A percentile compares a stretch with the other conserved stretches of the same genome.
Evolutionary conservation across 2,329 filamentous ascomycete species (phyloP).

Genomic region (Fusarium ramigenum): DNA sequence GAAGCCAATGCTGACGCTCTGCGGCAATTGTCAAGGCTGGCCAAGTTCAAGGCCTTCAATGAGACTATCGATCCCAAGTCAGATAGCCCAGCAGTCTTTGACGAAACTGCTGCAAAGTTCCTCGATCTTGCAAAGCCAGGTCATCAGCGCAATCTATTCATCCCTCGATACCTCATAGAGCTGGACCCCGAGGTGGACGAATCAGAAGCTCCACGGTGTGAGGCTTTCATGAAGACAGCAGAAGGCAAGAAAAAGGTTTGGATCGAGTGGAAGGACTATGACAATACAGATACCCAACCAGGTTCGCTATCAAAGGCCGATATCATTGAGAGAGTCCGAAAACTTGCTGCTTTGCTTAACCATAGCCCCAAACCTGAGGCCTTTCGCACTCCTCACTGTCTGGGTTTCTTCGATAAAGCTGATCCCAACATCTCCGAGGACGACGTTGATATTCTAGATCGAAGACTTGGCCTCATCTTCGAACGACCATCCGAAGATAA

Average conservation of each 20-base stretch:
- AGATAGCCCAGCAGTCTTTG: constrained; percentile 42
- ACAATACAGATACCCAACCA: constrained; percentile 46
- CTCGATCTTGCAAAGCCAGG: constrained; percentile 51
- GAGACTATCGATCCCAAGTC: constrained; percentile 54
- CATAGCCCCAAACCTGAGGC: constrained; percentile 58
- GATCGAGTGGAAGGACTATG: constrained; percentile 63
- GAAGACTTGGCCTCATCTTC: constrained; percentile 63
- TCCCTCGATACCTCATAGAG: constrained; percentile 49
- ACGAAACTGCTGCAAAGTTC: constrained; percentile 50
- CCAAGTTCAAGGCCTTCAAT: constrained; percentile 63
- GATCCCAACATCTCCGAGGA: constrained; percentile 47
- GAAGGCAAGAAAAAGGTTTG: constrained; percentile 54
- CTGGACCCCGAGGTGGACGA: constrained; percentile 47
- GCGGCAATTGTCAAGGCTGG: constrained; percentile 54
- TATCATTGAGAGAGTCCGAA: constrained; percentile 56
- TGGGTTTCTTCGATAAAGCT: constrained; percentile 61
- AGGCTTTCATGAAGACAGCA: constrained; percentile 50
- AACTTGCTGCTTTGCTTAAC: constrained; percentile 58
- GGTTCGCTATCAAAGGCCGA: constrained; percentile 53
- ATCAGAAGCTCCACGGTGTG: constrained; percentile 50
- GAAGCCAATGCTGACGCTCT: constrained; percentile 53
- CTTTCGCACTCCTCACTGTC: constrained; percentile 60
- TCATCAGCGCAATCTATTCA: constrained; percentile 45
- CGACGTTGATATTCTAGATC: constrained; percentile 53
- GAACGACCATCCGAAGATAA: constrained; percentile 55